These are phyloP conservation scores for Monilinia polystroma DNA, from an alignment of 2,329 filamentous ascomycete genomes.

Conservation along the genomic window DNA sequence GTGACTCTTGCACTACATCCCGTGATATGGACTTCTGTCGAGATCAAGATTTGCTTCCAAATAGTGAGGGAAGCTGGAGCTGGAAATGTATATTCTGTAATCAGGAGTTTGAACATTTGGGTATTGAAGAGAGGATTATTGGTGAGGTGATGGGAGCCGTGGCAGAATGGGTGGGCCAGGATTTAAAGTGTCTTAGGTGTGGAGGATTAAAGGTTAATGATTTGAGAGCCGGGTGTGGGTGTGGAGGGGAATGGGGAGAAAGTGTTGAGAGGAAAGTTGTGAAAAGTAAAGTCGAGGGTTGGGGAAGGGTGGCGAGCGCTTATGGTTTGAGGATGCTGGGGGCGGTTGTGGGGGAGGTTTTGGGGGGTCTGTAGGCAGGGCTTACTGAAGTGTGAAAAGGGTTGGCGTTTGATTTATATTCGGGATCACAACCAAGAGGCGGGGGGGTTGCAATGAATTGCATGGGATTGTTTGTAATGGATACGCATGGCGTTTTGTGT, in stretches of 20 bases:
- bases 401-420: background rate
- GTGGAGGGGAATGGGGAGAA: constrained; percentile 80
- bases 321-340: constrained; percentile 82
- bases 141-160: constrained; percentile 71
- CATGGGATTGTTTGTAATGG: background rate
- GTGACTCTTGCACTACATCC: constrained; percentile 85
- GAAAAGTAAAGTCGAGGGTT: constrained; percentile 63
- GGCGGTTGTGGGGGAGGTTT: constrained; percentile 67
- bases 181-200: constrained; percentile 74
- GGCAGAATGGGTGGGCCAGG: constrained; percentile 83
- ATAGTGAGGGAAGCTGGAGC: constrained; percentile 42
- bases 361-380: constrained; percentile 45
- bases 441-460: too few relatives aligned
- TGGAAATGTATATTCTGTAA: constrained; percentile 81
- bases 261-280: constrained; percentile 68
- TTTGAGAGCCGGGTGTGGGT: constrained; percentile 95
- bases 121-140: constrained; percentile 81
- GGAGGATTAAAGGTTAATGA: constrained; percentile 80
- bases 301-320: constrained; percentile 71
- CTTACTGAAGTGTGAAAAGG: background rate
- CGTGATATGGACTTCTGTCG: constrained; percentile 90
- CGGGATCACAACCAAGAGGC: too few relatives aligned
- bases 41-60: constrained; percentile 75
- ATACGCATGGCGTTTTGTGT: too few relatives aligned
- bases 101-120: constrained; percentile 71